Conservation (phyloP, 306 rosid species). For the Crataegus laevigata region DNA sequence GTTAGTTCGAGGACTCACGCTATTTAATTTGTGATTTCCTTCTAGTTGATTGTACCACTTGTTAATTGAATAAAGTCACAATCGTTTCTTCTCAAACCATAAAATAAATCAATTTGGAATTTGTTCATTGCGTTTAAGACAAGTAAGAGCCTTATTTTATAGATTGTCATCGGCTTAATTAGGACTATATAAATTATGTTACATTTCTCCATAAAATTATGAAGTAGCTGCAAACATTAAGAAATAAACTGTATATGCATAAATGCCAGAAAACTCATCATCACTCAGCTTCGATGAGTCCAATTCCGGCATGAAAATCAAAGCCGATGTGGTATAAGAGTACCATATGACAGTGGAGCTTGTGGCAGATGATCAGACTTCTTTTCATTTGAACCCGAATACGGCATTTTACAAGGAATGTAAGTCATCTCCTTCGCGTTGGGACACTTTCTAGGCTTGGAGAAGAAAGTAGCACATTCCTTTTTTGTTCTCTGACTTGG, state of each 20-base stretch:
- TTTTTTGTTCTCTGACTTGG: constrained; percentile 26
- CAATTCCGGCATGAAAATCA: background rate
- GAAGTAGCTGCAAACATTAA: background rate
- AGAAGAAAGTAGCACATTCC: constrained; percentile 31
- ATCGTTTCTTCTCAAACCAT: too few species aligned
- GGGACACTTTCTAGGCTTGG: constrained; percentile 14
- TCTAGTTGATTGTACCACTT: background rate
- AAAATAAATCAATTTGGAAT: background rate
- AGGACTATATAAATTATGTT: background rate
- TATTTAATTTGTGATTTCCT: background rate
- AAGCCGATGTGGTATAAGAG: background rate
- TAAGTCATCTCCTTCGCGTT: constrained; percentile 1
- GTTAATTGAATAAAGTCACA: too few species aligned
- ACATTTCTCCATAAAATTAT: background rate
- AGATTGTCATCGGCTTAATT: background rate
- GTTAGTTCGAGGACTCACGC: background rate
- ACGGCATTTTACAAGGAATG: constrained; percentile 32
- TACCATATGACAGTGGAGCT: constrained; percentile 1
- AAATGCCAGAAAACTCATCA: background rate
- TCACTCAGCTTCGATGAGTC: background rate
- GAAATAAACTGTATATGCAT: background rate
- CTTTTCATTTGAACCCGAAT: background rate
- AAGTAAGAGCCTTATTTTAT: background rate
- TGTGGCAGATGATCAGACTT: background rate
- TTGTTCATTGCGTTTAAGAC: background rate